Conservation (phyloP, 306 rosid genomes). For the Inga leiocalycina region DNA sequence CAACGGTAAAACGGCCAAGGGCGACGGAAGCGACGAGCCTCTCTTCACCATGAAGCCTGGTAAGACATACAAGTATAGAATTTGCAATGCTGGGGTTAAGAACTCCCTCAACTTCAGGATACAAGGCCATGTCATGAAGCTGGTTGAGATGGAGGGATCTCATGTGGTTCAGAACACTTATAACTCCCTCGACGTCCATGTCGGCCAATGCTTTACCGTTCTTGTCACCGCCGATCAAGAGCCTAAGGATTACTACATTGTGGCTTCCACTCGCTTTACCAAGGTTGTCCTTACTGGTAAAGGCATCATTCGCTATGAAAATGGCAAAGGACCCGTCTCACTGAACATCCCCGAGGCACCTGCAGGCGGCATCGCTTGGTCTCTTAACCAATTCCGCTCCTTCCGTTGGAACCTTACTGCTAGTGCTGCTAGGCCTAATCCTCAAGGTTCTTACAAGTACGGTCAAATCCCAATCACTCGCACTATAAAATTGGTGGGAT, state of each 20-base stretch:
- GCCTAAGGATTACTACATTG: slow-evolving; percentile 12
- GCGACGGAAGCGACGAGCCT: slow-evolving; percentile 50
- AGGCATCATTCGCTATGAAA: neutral
- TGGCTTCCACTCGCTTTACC: slow-evolving; percentile 12
- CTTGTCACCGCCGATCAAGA: neutral
- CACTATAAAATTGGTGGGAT: neutral
- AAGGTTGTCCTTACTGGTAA: neutral
- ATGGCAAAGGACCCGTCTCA: neutral
- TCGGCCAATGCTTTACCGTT: slow-evolving; percentile 2
- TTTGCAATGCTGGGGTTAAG: neutral
- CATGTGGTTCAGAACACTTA: neutral
- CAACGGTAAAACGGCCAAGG: slow-evolving; percentile 50
- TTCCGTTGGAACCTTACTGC: slow-evolving; percentile 18
- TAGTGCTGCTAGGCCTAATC: slow-evolving; percentile 18
- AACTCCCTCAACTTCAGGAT: slow-evolving; percentile 7
- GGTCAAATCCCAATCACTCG: neutral
- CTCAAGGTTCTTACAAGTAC: slow-evolving; percentile 13
- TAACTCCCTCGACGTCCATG: neutral
- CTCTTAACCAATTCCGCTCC: neutral
- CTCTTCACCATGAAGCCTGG: slow-evolving; percentile 53
- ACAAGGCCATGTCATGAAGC: slow-evolving; percentile 1
- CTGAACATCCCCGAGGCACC: neutral
- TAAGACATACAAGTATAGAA: slow-evolving; percentile 34
- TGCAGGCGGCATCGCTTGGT: neutral
- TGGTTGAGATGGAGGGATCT: slow-evolving; percentile 7